Percentiles rank a stretch among this genome's conserved stretches.
These are phyloP conservation scores for Phellopilus nigrolimitatus DNA, from an alignment of 1,284 basidiomycete species.

Conservation along the genomic window DNA sequence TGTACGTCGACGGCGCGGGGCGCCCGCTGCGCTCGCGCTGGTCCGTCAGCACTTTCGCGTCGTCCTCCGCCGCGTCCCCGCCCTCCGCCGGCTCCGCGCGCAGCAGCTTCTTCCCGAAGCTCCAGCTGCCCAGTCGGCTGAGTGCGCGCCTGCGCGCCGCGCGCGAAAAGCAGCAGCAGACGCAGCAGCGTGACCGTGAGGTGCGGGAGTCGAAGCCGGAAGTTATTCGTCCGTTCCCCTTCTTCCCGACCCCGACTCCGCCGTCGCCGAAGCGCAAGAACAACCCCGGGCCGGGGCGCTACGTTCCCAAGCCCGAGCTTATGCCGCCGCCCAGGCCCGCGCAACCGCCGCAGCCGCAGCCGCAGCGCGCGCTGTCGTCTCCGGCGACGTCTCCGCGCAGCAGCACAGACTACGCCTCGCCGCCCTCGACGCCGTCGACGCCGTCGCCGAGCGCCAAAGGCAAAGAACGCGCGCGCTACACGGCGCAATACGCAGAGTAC, in stretches of 20 bases:
- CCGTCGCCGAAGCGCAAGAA: slow-evolving; percentile 16
- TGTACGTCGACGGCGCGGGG: slow-evolving; percentile 7
- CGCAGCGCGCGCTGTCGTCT: background rate
- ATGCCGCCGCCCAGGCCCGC: no score
- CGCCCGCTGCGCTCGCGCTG: slow-evolving; percentile 15
- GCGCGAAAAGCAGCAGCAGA: slow-evolving; percentile 4
- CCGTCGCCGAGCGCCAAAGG: background rate
- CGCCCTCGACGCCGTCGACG: background rate
- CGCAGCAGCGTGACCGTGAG: background rate
- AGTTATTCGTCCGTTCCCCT: slow-evolving; percentile 7
- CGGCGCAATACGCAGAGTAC: slow-evolving; percentile 15
- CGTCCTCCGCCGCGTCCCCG: background rate
- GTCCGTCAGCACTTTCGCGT: slow-evolving; percentile 17
- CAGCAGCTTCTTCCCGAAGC: slow-evolving; percentile 12
- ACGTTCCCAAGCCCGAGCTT: slow-evolving; percentile 9
- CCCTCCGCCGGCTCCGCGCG: slow-evolving; percentile 7
- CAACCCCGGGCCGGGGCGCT: slow-evolving; percentile 15
- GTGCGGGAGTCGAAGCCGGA: slow-evolving; percentile 1
- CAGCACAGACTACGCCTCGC: background rate
- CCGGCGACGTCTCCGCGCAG: background rate
- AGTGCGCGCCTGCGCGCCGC: background rate
- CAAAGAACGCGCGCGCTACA: background rate
- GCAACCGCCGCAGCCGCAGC: no score
- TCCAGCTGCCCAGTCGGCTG: slow-evolving; percentile 6
- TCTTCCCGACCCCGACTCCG: slow-evolving; percentile 17